phyloP scores from a whole-genome alignment of 129 eudicot species.

The Oenanthe sinensis region DNA sequence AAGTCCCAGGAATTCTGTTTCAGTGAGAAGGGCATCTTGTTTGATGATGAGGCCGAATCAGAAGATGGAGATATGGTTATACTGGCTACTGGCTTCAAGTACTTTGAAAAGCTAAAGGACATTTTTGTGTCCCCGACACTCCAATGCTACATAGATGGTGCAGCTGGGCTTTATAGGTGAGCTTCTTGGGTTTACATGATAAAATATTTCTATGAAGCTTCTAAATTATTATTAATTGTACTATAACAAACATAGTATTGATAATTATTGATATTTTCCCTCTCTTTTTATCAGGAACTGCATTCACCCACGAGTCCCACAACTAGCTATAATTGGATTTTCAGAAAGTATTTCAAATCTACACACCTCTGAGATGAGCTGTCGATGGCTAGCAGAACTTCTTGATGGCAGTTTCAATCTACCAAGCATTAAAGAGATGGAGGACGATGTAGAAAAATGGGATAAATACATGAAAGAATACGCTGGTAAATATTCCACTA shows the following conservation, averaged over 20 bases:
- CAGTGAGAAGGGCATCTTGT: conserved; percentile 36
- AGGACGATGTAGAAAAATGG: conserved; percentile 50
- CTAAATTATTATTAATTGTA: not conserved
- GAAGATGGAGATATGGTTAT: conserved; percentile 45
- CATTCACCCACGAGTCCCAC: conserved; percentile 70
- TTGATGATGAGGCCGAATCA: conserved; percentile 19
- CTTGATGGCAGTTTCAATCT: conserved; percentile 48
- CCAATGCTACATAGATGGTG: conserved; percentile 26
- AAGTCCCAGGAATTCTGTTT: conserved; percentile 31
- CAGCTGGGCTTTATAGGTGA: conserved; percentile 56
- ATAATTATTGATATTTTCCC: not conserved
- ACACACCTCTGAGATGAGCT: conserved; percentile 49
- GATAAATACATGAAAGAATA: conserved; percentile 43
- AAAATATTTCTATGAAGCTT: not conserved
- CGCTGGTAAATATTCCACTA: conserved; percentile 28
- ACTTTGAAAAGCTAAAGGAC: conserved; percentile 36
- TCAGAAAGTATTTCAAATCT: conserved; percentile 47
- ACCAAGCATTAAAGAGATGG: conserved; percentile 56
- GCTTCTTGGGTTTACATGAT: not conserved
- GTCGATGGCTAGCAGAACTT: conserved; percentile 47
- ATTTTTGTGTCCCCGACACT: conserved; percentile 40
- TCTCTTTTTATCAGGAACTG: conserved; percentile 32
- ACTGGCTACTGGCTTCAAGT: conserved; percentile 61
- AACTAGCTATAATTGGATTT: conserved; percentile 58
- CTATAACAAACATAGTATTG: not conserved